Evolutionary conservation across 108 stramenopile genomes (phyloP), one percentile per base, ranked within the genome.

Genomic region (Cyclotella cryptica): DNA sequence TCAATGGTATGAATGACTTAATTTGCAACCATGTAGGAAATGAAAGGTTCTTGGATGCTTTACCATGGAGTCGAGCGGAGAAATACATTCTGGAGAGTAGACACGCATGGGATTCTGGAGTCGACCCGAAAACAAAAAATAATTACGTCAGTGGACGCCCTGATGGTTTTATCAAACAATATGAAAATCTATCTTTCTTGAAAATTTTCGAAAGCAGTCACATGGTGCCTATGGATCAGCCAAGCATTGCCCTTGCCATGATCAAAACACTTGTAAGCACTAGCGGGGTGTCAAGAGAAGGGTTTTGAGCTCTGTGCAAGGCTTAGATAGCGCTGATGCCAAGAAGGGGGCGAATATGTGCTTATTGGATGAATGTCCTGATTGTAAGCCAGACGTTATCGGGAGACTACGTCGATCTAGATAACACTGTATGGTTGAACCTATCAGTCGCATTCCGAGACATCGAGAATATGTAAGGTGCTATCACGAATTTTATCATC

Each of bases 141-240:
- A 81, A 80, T 52, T 80, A 65, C 62, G 45, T 26, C 0, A 30
- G 41, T 9, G 72, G 84, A 21, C 72, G 80, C 62, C 85, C 86
- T n/a, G 86, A 85, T 55, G 95, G 95, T 12, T 96, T 85, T 72
- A 79, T 92, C 71, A 96, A 91, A 49, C 89, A 91, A 70, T 89
- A 69, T 70, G 79, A 91, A 65, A 93, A 96, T 77, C 64, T 96
- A 30, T 58, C 75, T 10, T 93, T 94, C 75, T 75, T 96, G 64
- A 93, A 96, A 81, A 85, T 94, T 29, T 43, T 74, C 18, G 81
- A 87, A 52, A 40, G 80, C 6, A 92, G 94, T 1, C 98, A 99
- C 82, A 99, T 98, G 98, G 97, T 98, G 10, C 98, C 98, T 10
- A 90, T 98, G 92, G 97, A 98, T 84, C 83, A 86, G 14, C 98